A percentile compares a stretch with the other conserved stretches of the same genome.
These are phyloP conservation scores for Setaria viridis DNA, from an alignment of 202 grass and related monocot species.

Conservation along the genomic window DNA sequence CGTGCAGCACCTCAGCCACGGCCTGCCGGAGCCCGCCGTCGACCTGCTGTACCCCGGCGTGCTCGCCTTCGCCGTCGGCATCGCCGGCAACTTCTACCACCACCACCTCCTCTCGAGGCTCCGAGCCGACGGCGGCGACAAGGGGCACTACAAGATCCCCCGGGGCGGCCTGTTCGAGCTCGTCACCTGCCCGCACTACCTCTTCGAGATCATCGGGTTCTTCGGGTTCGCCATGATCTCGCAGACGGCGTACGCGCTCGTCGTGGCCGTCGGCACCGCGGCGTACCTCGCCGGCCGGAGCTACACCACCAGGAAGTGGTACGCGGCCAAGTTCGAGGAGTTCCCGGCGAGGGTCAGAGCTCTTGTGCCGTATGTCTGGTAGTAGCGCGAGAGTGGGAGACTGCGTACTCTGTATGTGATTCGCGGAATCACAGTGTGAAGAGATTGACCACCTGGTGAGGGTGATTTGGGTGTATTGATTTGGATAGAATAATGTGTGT, in stretches of 20 bases:
- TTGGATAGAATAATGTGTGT: background rate
- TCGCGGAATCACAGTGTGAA: background rate
- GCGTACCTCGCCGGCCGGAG: slow-evolving; percentile 78
- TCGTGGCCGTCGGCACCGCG: slow-evolving; percentile 42
- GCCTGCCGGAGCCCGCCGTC: slow-evolving; percentile 42
- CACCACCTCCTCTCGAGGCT: slow-evolving; percentile 34
- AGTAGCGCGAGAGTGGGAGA: background rate
- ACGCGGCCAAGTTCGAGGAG: slow-evolving; percentile 65
- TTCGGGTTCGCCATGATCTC: slow-evolving; percentile 70
- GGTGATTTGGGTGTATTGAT: background rate
- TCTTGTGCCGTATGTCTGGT: slow-evolving; percentile 71
- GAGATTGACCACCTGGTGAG: background rate
- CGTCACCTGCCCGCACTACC: slow-evolving; percentile 82
- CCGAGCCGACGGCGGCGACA: background rate
- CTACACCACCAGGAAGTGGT: slow-evolving; percentile 72
- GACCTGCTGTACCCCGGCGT: slow-evolving; percentile 55
- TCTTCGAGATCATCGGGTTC: slow-evolving; percentile 77
- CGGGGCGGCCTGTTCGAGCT: slow-evolving; percentile 62
- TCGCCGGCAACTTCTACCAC: slow-evolving; percentile 78
- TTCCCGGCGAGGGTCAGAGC: slow-evolving; percentile 65
- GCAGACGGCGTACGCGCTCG: slow-evolving; percentile 56
- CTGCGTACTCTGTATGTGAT: background rate
- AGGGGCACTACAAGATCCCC: background rate
- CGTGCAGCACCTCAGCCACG: slow-evolving; percentile 51
- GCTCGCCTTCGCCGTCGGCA: slow-evolving; percentile 49